A percentile compares a stretch with the other conserved stretches of the same genome.
These are phyloP conservation scores for Taiwanofungus camphoratus DNA, from an alignment of 1,284 basidiomycete species.

Conservation along the genomic window DNA sequence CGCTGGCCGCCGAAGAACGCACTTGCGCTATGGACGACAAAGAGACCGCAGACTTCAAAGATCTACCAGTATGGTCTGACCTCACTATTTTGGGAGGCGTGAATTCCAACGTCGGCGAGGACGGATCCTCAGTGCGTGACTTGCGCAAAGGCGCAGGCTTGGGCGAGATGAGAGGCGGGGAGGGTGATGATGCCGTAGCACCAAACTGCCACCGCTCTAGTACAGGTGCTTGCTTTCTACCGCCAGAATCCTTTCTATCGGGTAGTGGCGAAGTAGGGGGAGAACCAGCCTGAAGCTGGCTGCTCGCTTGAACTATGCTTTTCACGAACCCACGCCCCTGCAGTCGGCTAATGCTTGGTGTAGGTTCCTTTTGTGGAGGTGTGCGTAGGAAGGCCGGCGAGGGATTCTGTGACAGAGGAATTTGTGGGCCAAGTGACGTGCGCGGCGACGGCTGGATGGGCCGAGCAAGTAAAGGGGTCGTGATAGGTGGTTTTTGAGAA, in stretches of 20 bases:
- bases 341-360: constrained; percentile 74
- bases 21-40: constrained; percentile 20
- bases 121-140: constrained; percentile 33
- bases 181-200: constrained; percentile 10
- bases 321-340: constrained; percentile 80
- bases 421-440: constrained; percentile 39
- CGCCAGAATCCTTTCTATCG: constrained; percentile 16
- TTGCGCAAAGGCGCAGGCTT: constrained; percentile 38
- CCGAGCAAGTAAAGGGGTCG: constrained; percentile 46
- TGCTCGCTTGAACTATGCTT: constrained; percentile 67
- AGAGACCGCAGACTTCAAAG: constrained; percentile 21
- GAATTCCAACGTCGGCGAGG: constrained; percentile 12
- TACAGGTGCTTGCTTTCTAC: constrained; percentile 37
- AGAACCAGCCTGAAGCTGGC: constrained; percentile 35
- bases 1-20: constrained; percentile 16
- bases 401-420: constrained; percentile 36
- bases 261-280: constrained; percentile 15
- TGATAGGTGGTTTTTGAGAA: constrained; percentile 31
- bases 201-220: constrained; percentile 60
- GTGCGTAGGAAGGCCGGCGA: constrained; percentile 59
- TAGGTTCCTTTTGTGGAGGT: constrained; percentile 58
- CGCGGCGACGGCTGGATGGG: constrained; percentile 49
- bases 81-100: constrained; percentile 19
- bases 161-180: constrained; percentile 28
- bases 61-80: constrained; percentile 18